Conservation (phyloP, 371 early-diverging fungal species). For the Choanephora cucurbitarum region DNA sequence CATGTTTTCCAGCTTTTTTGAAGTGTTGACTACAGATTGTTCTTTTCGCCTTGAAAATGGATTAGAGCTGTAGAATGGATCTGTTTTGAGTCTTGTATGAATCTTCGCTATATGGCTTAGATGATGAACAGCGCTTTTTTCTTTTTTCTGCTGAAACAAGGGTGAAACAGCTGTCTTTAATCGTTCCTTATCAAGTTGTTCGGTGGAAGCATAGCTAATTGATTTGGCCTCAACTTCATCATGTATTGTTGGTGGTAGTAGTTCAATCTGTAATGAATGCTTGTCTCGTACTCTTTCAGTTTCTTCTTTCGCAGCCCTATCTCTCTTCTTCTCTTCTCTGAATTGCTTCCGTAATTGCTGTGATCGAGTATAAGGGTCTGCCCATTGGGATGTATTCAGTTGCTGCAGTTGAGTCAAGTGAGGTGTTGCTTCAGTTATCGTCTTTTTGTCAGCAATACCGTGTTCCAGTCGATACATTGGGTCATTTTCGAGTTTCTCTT, state of each 20-base stretch:
- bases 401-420: slow-evolving; percentile 63
- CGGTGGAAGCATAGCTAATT: slow-evolving; percentile 37
- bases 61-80: slow-evolving; percentile 47
- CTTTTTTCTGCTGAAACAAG: slow-evolving; percentile 29
- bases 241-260: slow-evolving; percentile 53
- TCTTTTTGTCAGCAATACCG: slow-evolving; percentile 52
- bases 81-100: slow-evolving; percentile 49
- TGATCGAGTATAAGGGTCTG: slow-evolving; percentile 76
- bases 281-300: slow-evolving; percentile 57
- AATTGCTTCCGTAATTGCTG: slow-evolving; percentile 73
- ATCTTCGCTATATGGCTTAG: slow-evolving; percentile 30
- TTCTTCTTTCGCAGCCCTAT: slow-evolving; percentile 48
- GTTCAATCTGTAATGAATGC: slow-evolving; percentile 55
- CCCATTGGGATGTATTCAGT: slow-evolving; percentile 69
- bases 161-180: slow-evolving; percentile 36
- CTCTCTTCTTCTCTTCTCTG: slow-evolving; percentile 67
- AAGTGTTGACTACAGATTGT: neutral
- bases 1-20: neutral
- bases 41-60: slow-evolving; percentile 14
- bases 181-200: slow-evolving; percentile 34
- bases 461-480: slow-evolving; percentile 77
- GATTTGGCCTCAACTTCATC: slow-evolving; percentile 47
- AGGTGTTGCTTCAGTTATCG: slow-evolving; percentile 53
- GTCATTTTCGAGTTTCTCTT: slow-evolving; percentile 59
- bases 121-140: slow-evolving; percentile 4